Evolutionary conservation across 768 basidiomycete species (phyloP).

Genomic region (Suillus spraguei): DNA sequence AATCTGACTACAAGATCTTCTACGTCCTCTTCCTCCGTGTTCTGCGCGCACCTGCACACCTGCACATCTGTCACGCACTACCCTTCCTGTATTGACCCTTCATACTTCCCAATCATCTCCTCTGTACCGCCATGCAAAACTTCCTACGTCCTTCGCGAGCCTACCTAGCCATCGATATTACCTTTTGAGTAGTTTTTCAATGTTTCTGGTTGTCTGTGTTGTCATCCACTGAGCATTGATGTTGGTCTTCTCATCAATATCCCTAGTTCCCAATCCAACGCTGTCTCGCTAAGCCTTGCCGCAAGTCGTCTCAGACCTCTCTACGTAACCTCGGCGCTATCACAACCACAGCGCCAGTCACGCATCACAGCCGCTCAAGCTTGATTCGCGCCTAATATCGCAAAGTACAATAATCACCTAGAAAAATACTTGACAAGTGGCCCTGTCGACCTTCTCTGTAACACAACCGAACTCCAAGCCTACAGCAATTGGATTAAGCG

Average conservation of each 20-base stretch:
- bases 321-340: background rate
- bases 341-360: background rate
- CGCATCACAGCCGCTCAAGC: background rate
- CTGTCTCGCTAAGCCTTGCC: background rate
- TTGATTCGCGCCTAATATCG: background rate
- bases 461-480: background rate
- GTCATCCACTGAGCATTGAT: background rate
- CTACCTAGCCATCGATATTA: background rate
- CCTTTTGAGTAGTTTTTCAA: background rate
- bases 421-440: background rate
- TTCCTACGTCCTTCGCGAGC: background rate
- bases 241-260: background rate
- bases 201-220: background rate
- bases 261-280: background rate
- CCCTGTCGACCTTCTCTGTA: background rate
- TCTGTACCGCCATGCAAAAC: background rate
- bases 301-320: background rate
- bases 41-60: background rate
- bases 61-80: background rate
- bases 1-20: background rate
- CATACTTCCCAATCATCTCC: background rate
- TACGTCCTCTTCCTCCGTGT: background rate
- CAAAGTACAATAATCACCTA: background rate
- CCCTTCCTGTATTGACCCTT: background rate
- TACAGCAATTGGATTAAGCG: background rate